Evolutionary conservation across 176 grass and related monocot genomes (phyloP), one percentile per base, ranked within the genome.

Genomic region (Triticum urartu): DNA sequence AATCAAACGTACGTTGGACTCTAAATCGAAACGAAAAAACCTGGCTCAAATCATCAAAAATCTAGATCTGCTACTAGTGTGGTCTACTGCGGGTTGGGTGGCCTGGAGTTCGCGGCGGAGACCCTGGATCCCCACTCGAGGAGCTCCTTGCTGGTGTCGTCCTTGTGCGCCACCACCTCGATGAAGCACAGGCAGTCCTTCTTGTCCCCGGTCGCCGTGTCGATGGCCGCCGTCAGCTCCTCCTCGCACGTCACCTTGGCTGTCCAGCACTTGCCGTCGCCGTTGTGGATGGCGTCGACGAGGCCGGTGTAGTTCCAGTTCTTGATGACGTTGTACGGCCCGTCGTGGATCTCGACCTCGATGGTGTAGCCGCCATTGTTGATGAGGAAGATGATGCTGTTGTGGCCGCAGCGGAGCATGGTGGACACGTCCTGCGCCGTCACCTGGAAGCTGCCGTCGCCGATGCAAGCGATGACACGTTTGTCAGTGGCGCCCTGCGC

Each of bases 81-180:
- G n/a, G n/a, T 78, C 83, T 89, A 89, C 87, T 94, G 92, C 52
- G 92, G 92, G 52, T 94, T 91, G 1, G 89, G 89, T 68, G 78
- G 83, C 72, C 87, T 74, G 81, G 87, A 87, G 64, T 94, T 94
- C 33, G 92, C 89, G 1, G 92, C 84, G 54, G 84, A 91, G 11
- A 94, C 92, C 71, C 92, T 91, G 5, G 89, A 94, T 21, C 92
- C 92, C 92, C 92, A 94, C 28, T 94, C 89, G 15, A 91, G 81
- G 11, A 94, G 81, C 89, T 94, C 92, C 78, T 94, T 94, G 69
- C 87, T 91, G 34, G 92, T 91, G 67, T 94, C 89, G 25, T 95
- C 90, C 93, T 95, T 95, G 88, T 92, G 90, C 3, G 39, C 71
- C 5, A 74, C 26, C 39, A 74, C n/a, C 40, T 47, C 40, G 3